These are phyloP conservation scores for Dictyophora rubrovolvata DNA, from an alignment of 768 basidiomycete species.

Conservation along the genomic window DNA sequence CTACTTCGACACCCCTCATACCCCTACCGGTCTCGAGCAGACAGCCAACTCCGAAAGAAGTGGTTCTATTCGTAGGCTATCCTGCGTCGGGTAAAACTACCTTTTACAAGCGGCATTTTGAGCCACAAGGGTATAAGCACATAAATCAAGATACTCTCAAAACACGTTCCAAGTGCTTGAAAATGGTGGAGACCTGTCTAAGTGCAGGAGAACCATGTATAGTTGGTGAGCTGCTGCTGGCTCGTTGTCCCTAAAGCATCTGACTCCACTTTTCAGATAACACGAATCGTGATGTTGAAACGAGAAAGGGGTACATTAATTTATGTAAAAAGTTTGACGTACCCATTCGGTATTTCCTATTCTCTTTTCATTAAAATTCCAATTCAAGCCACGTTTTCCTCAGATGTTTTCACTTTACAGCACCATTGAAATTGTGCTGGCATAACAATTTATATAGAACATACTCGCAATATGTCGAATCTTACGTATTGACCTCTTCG, in stretches of 20 bases:
- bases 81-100: constrained; percentile 73
- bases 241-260: background rate
- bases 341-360: constrained; percentile 39
- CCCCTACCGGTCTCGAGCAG: constrained; percentile 18
- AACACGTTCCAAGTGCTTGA: constrained; percentile 67
- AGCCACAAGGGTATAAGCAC: constrained; percentile 58
- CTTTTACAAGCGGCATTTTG: constrained; percentile 65
- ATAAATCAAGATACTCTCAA: constrained; percentile 81
- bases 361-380: background rate
- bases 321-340: constrained; percentile 47
- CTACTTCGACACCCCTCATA: constrained; percentile 40
- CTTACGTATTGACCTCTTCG: background rate
- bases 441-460: constrained; percentile 92
- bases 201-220: constrained; percentile 55
- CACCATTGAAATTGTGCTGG: constrained; percentile 73
- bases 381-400: background rate
- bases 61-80: constrained; percentile 53
- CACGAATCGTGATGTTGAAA: constrained; percentile 71
- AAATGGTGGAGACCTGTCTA: constrained; percentile 46
- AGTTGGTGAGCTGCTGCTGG: constrained; percentile 38
- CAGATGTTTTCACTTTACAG: constrained; percentile 70
- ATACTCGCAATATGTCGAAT: constrained; percentile 23
- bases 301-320: constrained; percentile 62
- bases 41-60: constrained; percentile 11
- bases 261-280: constrained; percentile 49